Conservation (phyloP, 1,139 yeast genomes). For the Blastobotrys petasosporus region DNA sequence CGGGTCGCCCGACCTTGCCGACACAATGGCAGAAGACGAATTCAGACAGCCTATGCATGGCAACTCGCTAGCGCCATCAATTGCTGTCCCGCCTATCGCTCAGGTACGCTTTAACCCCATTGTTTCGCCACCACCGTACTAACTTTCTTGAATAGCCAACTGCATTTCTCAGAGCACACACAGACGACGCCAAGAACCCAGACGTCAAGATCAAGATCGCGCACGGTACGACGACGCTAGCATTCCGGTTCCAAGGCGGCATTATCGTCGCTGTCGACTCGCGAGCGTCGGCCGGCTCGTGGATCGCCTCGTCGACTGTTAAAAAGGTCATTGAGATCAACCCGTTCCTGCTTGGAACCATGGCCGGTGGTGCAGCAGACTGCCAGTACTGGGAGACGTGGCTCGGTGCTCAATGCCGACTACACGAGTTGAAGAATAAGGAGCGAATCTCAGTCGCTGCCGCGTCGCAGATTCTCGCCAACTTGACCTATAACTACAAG, state of each 20-base stretch:
- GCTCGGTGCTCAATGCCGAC: conserved; percentile 94
- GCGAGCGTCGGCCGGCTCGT: conserved; percentile 96
- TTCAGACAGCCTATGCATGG: too few species aligned
- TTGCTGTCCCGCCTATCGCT: conserved; percentile 76
- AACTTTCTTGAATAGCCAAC: conserved; percentile 56
- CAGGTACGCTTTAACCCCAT: conserved; percentile 33
- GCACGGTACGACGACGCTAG: conserved; percentile 97
- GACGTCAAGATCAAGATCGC: conserved; percentile 95
- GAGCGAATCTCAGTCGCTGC: conserved; percentile 95
- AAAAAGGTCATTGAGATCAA: conserved; percentile 96
- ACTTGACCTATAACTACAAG: conserved; percentile 86
- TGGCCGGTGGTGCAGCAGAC: conserved; percentile 99
- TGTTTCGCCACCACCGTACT: background rate
- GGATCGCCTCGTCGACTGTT: conserved; percentile 98
- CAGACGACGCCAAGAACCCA: conserved; percentile 87
- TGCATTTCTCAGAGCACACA: conserved; percentile 95
- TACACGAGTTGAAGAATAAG: conserved; percentile 90
- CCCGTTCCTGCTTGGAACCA: conserved; percentile 89
- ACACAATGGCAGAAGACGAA: too few species aligned
- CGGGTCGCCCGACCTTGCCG: background rate
- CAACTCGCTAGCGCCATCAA: conserved; percentile 45
- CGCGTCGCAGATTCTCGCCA: conserved; percentile 87
- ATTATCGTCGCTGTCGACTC: conserved; percentile 96
- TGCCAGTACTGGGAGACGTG: conserved; percentile 99
- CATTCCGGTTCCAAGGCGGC: conserved; percentile 94